These are phyloP conservation scores for Alternaria conjuncta DNA, from an alignment of 2,329 filamentous ascomycete species.

Conservation along the genomic window DNA sequence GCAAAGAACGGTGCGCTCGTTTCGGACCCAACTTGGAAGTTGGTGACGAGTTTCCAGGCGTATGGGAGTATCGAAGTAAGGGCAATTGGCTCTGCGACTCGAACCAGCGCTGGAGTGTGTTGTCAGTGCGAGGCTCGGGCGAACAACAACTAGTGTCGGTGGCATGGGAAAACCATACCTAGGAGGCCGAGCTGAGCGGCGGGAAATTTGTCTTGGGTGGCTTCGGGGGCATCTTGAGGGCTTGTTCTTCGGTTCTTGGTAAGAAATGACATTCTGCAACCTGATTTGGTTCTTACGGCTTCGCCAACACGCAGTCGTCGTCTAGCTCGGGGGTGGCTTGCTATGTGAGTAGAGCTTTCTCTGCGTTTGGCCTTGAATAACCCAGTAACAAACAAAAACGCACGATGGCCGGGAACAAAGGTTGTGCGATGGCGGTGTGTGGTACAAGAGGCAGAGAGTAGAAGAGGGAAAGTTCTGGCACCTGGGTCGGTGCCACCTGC, in stretches of 20 bases:
- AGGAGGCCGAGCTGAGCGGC: constrained; percentile 82
- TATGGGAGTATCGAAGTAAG: constrained; percentile 95
- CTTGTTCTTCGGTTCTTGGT: constrained; percentile 60
- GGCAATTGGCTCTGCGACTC: constrained; percentile 89
- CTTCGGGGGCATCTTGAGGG: constrained; percentile 65
- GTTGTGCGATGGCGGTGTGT: neutral
- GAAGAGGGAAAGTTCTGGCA: constrained; percentile 12
- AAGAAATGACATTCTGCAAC: constrained; percentile 64
- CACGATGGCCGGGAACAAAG: constrained; percentile 2
- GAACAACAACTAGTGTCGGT: neutral
- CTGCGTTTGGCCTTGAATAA: constrained; percentile 18
- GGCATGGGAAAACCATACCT: constrained; percentile 60
- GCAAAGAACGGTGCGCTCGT: constrained; percentile 79
- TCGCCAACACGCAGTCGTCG: constrained; percentile 30
- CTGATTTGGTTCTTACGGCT: constrained; percentile 61
- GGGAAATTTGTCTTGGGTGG: constrained; percentile 70
- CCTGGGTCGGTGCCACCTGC: neutral
- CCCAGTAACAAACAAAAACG: constrained; percentile 9
- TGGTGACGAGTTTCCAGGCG: constrained; percentile 49
- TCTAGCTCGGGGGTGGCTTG: constrained; percentile 12
- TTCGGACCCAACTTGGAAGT: constrained; percentile 45
- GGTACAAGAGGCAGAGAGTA: constrained; percentile 2
- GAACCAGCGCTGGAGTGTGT: constrained; percentile 74
- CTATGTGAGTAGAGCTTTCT: constrained; percentile 18
- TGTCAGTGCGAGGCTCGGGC: constrained; percentile 6